Conservation (phyloP, 2,329 filamentous ascomycete species). For the Colletotrichum eremochloae region DNA sequence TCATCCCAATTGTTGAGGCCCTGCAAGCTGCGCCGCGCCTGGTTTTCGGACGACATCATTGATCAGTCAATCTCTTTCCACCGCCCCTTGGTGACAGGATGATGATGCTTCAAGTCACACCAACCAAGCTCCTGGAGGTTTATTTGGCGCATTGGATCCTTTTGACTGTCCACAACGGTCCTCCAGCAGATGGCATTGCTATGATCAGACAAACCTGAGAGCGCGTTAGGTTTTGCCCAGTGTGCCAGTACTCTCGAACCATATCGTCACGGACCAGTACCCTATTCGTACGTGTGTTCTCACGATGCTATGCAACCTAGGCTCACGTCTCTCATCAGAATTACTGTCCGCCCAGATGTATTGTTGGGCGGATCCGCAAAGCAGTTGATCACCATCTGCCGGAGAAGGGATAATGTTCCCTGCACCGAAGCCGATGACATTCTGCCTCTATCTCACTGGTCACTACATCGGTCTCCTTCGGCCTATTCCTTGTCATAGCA, state of each 20-base stretch:
- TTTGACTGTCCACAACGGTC: neutral
- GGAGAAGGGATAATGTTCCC: neutral
- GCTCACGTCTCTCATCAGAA: neutral
- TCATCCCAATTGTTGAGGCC: slow-evolving; percentile 5
- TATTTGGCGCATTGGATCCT: neutral
- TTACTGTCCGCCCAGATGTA: neutral
- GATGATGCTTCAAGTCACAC: neutral
- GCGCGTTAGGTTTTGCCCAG: slow-evolving; percentile 11
- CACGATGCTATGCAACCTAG: neutral
- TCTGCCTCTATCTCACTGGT: neutral
- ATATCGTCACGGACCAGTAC: slow-evolving; percentile 23
- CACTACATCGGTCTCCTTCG: neutral
- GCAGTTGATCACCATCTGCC: too few relatives aligned
- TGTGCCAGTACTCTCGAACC: neutral
- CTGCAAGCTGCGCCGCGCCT: slow-evolving; percentile 2
- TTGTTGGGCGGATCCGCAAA: neutral
- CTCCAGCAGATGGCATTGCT: neutral
- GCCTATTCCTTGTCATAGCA: neutral
- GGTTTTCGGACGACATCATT: slow-evolving; percentile 6
- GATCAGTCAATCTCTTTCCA: neutral
- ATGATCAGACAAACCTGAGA: slow-evolving; percentile 22
- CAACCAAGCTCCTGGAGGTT: neutral
- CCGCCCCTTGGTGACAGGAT: neutral
- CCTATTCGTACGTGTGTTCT: slow-evolving; percentile 17
- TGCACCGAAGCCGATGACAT: neutral